Evolutionary conservation across 2,329 filamentous ascomycete species (phyloP), one percentile per base, ranked within the genome.

Genomic region (Drechslerella dactyloides): DNA sequence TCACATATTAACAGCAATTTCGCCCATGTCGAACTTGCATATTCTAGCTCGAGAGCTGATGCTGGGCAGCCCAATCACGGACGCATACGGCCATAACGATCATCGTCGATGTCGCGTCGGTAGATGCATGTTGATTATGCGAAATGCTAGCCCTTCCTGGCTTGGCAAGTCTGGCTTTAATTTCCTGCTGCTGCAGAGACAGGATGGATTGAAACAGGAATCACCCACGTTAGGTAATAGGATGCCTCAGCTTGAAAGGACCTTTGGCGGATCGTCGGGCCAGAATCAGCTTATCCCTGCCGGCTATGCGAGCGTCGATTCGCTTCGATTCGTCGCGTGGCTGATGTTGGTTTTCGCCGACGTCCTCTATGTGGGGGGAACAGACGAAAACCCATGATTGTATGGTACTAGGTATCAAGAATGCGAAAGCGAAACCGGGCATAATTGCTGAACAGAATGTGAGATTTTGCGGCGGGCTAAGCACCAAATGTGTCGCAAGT

Each of bases 221-320:
- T 55, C 63, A 55, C 54, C 66, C 66, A 60, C 44, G 58, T 60
- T 62, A 64, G 59, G 66, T 70, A 62, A 70, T 50, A 33, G 17
- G 40, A 62, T 64, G 66, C 53, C 48, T 48, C 35, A 54, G n/a
- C 57, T 59, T 52, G 46, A 50, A 19, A 48, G 44, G 44, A 19
- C 6, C 44, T 19, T 21, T 48, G 17, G 44, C 44, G 19, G 44
- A 23, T 48, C 17, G 17, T 48, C 15, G 44, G 44, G n/a, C 44
- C 44, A 48, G 44, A 23, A 10, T 23, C 15, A 23, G 44, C 4
- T 42, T 15, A 21, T 17, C 44, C 15, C 44, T 48, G n/a, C 44
- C 19, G 8, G 8, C 15, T 19, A 48, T 48, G 44, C 44, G 19
- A 48, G 44, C 44, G 33, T 55, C 54, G 21, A 48, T 70, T 70